Evolutionary conservation across 192 early-diverging fungal genomes (phyloP).

Genomic region (Entomortierella lignicola): DNA sequence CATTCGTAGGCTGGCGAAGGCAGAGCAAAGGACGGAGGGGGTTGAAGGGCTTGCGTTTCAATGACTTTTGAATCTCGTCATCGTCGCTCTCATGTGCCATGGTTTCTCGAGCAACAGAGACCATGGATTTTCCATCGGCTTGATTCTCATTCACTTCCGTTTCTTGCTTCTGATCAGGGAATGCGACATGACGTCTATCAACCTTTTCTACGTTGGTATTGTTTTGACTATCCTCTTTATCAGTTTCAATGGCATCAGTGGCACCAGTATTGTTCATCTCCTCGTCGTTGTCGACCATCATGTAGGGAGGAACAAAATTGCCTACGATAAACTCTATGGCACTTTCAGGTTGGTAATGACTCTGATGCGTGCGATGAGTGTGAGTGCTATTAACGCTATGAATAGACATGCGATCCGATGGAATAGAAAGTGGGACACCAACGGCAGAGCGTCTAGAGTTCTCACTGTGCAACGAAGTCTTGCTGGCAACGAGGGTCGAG

Average conservation of each 20-base stretch:
- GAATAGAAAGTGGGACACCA: neutral
- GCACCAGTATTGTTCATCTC: neutral
- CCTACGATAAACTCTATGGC: conserved; percentile 42
- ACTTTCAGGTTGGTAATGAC: conserved; percentile 1
- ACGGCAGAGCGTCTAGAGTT: neutral
- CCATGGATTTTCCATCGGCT: neutral
- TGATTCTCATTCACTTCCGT: neutral
- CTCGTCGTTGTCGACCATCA: conserved; percentile 16
- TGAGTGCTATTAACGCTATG: conserved; percentile 13
- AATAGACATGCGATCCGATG: conserved; percentile 7
- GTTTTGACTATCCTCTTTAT: neutral
- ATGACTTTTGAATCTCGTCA: neutral
- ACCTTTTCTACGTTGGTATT: neutral
- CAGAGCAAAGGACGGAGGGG: conserved; percentile 42
- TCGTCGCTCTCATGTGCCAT: neutral
- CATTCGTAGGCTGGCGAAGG: conserved; percentile 37
- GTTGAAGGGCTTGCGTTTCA: conserved; percentile 43
- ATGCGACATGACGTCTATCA: conserved; percentile 26
- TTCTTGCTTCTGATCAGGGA: conserved; percentile 12
- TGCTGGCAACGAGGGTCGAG: conserved; percentile 41
- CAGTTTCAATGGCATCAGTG: too few relatives aligned
- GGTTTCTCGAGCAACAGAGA: neutral
- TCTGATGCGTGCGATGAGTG: neutral
- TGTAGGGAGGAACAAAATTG: conserved; percentile 24
- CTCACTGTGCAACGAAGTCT: neutral